These are phyloP conservation scores for Pseudogymnoascus verrucosus DNA, from an alignment of 2,329 filamentous ascomycete genomes.

Conservation along the genomic window DNA sequence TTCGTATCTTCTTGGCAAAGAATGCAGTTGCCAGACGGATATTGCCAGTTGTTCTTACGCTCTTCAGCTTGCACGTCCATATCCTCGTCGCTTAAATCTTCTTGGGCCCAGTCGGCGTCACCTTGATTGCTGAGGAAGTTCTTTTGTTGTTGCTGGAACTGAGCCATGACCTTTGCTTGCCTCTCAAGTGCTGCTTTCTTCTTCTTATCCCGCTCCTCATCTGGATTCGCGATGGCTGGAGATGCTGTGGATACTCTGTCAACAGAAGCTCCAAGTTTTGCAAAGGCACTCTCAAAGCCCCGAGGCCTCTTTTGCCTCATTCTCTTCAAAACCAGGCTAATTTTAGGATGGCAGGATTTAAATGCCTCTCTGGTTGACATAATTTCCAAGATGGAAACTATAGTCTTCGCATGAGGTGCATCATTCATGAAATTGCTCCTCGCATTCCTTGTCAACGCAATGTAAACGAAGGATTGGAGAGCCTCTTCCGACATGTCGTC, in stretches of 20 bases:
- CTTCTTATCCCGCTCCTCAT: slow-evolving; percentile 65
- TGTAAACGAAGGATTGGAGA: slow-evolving; percentile 61
- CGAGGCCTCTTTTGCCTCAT: slow-evolving; percentile 76
- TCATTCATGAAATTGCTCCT: slow-evolving; percentile 53
- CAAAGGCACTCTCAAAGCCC: slow-evolving; percentile 62
- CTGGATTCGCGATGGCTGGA: slow-evolving; percentile 54
- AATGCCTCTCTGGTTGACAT: slow-evolving; percentile 63
- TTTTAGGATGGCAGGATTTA: slow-evolving; percentile 76
- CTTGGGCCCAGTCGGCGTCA: slow-evolving; percentile 80
- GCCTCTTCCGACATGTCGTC: slow-evolving; percentile 39
- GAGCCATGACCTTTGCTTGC: slow-evolving; percentile 91
- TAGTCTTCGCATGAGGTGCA: slow-evolving; percentile 49
- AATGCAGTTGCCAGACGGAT: slow-evolving; percentile 87
- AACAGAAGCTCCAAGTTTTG: slow-evolving; percentile 55
- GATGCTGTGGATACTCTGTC: slow-evolving; percentile 77
- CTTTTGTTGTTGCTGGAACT: slow-evolving; percentile 96
- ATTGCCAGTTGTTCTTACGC: slow-evolving; percentile 74
- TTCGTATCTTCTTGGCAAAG: slow-evolving; percentile 94
- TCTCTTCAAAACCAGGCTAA: slow-evolving; percentile 71
- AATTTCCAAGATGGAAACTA: slow-evolving; percentile 55
- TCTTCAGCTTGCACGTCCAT: slow-evolving; percentile 49
- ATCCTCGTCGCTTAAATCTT: slow-evolving; percentile 65
- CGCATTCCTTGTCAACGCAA: slow-evolving; percentile 58
- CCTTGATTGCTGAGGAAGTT: slow-evolving; percentile 86
- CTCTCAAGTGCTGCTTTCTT: slow-evolving; percentile 86